A percentile compares a stretch with the other conserved stretches of the same genome.
phyloP scores from a whole-genome alignment of 2,329 filamentous ascomycete species.

The Clarireedia monteithiana region DNA sequence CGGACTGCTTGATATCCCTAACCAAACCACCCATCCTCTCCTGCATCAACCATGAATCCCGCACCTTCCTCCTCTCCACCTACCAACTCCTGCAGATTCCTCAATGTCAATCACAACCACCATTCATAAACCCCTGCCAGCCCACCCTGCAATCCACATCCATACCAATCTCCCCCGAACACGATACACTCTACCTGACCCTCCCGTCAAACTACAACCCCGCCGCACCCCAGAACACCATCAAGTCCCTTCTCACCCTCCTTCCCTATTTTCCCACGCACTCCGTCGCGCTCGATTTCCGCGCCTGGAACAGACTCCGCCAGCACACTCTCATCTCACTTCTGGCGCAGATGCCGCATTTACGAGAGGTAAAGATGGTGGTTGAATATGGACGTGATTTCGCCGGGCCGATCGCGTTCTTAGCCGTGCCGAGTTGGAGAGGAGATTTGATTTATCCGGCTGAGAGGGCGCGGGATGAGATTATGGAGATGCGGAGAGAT shows the following conservation, averaged over 20 bases:
- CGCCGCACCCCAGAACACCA: not conserved
- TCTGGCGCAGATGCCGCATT: not conserved
- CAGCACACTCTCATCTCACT: not conserved
- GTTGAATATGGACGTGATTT: not conserved
- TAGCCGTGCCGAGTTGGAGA: not conserved
- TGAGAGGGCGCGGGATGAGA: not conserved
- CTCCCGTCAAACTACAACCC: not conserved
- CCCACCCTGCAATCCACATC: not conserved
- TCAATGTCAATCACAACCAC: not conserved
- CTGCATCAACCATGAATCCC: slow-evolving; percentile 2
- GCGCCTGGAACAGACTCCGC: not conserved
- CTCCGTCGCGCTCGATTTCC: not conserved
- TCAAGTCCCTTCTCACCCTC: not conserved
- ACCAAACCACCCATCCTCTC: not conserved
- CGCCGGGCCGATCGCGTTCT: not conserved
- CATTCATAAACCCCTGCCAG: not conserved
- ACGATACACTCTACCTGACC: not conserved
- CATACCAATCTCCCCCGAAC: not conserved
- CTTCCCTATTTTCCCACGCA: not conserved
- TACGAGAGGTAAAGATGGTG: not conserved
- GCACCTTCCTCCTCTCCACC: not conserved
- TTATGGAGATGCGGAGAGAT: not conserved
- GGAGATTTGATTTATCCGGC: not conserved
- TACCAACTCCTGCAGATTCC: not conserved
- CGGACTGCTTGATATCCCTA: not conserved